These are phyloP conservation scores for Aspergillus campestris DNA, from an alignment of 495 filamentous ascomycete genomes.

Conservation along the genomic window DNA sequence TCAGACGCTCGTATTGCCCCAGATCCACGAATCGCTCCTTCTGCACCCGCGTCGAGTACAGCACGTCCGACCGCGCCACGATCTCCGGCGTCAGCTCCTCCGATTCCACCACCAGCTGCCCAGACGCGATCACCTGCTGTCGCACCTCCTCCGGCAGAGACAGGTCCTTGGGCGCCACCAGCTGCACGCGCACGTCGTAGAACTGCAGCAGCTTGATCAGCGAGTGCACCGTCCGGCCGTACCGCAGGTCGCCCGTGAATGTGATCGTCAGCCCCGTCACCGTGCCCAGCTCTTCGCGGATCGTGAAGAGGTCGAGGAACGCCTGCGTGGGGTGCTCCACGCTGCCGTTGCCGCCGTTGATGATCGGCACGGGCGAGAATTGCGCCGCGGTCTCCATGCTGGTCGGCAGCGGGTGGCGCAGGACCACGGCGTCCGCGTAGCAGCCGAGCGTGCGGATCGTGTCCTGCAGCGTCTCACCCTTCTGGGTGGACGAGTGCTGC, in stretches of 20 bases:
- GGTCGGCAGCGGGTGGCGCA: constrained; percentile 78
- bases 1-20: constrained; percentile 73
- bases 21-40: constrained; percentile 84
- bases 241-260: constrained; percentile 85
- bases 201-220: constrained; percentile 86
- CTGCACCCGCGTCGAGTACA: constrained; percentile 95
- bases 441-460: constrained; percentile 87
- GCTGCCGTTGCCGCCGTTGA: constrained; percentile 94
- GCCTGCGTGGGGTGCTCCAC: constrained; percentile 96
- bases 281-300: constrained; percentile 91
- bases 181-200: constrained; percentile 89
- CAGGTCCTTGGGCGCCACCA: constrained; percentile 76
- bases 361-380: constrained; percentile 80
- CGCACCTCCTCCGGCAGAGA: constrained; percentile 66
- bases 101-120: constrained; percentile 65
- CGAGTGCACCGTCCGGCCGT: constrained; percentile 91
- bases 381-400: constrained; percentile 74
- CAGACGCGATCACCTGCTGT: constrained; percentile 57
- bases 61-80: constrained; percentile 71
- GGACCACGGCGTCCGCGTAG: constrained; percentile 89
- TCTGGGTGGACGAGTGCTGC: constrained; percentile 73
- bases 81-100: constrained; percentile 78
- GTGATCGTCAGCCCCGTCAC: constrained; percentile 92
- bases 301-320: constrained; percentile 97
- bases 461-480: constrained; percentile 90